These are phyloP conservation scores for Oenanthe javanica DNA, from an alignment of 140 eudicot species.

Conservation along the genomic window DNA sequence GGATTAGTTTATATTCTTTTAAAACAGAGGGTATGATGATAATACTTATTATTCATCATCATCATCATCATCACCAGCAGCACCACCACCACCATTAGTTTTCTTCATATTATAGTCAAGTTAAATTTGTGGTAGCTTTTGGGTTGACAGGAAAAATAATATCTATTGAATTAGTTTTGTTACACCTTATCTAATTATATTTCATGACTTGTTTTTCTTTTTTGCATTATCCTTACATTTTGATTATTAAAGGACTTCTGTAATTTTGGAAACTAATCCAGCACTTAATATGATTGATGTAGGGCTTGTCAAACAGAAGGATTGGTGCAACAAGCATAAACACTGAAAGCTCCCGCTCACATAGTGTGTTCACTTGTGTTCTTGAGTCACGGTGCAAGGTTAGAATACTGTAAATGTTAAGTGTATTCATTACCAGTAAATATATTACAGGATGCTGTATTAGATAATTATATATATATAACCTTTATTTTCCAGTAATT, in stretches of 20 bases:
- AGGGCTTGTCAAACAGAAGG: slow-evolving; percentile 88
- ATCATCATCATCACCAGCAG: too few species aligned
- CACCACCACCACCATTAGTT: neutral
- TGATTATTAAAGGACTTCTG: neutral
- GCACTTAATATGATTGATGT: slow-evolving; percentile 10
- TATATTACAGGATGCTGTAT: neutral
- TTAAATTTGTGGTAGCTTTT: neutral
- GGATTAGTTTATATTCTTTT: too few species aligned
- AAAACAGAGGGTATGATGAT: too few species aligned
- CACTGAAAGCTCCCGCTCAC: slow-evolving; percentile 95
- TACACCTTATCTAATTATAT: neutral
- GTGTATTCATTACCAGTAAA: neutral
- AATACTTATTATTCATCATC: too few species aligned
- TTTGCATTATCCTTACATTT: too few species aligned
- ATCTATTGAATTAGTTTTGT: neutral
- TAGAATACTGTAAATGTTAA: slow-evolving; percentile 7
- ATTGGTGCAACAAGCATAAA: slow-evolving; percentile 83
- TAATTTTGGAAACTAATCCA: neutral
- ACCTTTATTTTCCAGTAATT: neutral
- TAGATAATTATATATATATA: neutral
- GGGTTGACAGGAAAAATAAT: neutral
- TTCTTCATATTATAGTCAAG: neutral
- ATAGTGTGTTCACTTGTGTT: slow-evolving; percentile 95
- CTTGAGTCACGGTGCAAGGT: slow-evolving; percentile 99
- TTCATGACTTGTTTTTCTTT: neutral